Conservation (phyloP, 345 rosid species). For the Viola odorata region DNA sequence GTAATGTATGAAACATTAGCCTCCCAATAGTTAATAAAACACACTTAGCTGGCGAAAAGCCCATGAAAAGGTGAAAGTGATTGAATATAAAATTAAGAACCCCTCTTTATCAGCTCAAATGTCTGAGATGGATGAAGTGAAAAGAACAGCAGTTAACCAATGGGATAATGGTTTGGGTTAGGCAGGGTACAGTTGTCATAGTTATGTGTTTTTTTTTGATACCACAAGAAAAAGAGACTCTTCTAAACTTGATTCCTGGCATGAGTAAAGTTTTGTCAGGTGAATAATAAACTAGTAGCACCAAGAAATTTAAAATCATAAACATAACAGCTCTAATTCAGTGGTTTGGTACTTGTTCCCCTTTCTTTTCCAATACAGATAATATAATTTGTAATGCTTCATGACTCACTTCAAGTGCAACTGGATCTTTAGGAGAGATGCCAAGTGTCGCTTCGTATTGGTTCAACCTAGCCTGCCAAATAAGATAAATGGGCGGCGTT, state of each 20-base stretch:
- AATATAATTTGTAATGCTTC: neutral
- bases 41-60: neutral
- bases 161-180: neutral
- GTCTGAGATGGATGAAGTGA: neutral
- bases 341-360: too few species aligned
- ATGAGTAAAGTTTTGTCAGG: neutral
- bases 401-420: constrained; percentile 76
- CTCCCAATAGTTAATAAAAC: too few species aligned
- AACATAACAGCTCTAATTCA: neutral
- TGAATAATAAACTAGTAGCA: neutral
- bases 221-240: too few species aligned
- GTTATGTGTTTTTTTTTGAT: too few species aligned
- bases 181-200: neutral
- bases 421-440: constrained; percentile 57
- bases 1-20: too few species aligned
- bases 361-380: too few species aligned
- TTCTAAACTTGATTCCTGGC: too few species aligned
- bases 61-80: neutral
- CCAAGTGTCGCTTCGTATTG: constrained; percentile 58
- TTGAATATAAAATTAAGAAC: neutral
- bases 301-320: neutral
- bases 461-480: constrained; percentile 67
- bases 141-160: neutral
- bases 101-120: neutral
- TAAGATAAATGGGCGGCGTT: constrained; percentile 1